Conservation (phyloP, 192 early-diverging fungal genomes). For the Coemansia sp. region DNA sequence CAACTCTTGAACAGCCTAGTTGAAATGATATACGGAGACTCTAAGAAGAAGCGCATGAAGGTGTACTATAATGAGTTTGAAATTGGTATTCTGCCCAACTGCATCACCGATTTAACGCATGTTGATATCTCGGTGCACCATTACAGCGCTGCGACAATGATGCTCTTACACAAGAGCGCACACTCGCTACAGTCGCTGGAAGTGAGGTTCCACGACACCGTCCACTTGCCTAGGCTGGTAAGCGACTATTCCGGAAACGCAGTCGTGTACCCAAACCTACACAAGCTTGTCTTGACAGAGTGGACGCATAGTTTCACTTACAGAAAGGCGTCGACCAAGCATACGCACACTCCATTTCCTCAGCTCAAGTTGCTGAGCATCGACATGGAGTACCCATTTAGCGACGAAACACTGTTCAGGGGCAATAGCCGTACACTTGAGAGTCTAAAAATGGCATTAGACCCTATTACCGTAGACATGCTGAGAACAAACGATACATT, state of each 20-base stretch:
- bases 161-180: slow-evolving; percentile 5
- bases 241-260: neutral
- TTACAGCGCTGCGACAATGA: neutral
- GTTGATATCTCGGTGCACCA: neutral
- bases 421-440: slow-evolving; percentile 17
- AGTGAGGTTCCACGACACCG: neutral
- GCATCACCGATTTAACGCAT: neutral
- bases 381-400: slow-evolving; percentile 27
- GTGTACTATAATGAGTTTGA: neutral
- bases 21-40: neutral
- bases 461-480: slow-evolving; percentile 10
- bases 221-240: neutral
- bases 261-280: neutral
- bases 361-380: slow-evolving; percentile 3
- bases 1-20: neutral
- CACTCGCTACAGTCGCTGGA: slow-evolving; percentile 2
- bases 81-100: slow-evolving; percentile 4
- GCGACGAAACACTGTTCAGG: slow-evolving; percentile 27
- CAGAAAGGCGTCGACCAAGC: neutral
- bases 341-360: slow-evolving; percentile 8
- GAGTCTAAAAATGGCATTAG: slow-evolving; percentile 4
- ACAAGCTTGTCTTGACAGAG: neutral
- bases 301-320: neutral
- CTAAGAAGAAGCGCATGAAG: neutral
- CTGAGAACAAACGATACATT: slow-evolving; percentile 12